These are phyloP conservation scores for Medicago arabica DNA, from an alignment of 306 rosid genomes.

Conservation along the genomic window DNA sequence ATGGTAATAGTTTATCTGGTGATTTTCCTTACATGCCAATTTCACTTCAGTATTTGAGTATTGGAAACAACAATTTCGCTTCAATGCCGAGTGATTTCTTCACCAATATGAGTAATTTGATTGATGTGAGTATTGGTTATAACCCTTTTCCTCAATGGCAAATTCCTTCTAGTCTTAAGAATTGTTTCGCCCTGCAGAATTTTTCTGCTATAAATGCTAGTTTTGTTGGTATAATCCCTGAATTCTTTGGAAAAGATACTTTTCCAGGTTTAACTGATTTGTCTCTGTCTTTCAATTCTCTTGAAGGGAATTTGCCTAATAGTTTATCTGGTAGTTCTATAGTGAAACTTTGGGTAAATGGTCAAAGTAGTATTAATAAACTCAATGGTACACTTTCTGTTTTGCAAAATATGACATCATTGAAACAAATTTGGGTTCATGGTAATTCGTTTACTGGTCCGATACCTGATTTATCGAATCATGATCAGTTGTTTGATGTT, in stretches of 20 bases:
- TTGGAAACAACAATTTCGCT: conserved; percentile 57
- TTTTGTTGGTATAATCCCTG: conserved; percentile 63
- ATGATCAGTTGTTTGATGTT: conserved; percentile 37
- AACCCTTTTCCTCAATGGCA: conserved; percentile 59
- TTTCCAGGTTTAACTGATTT: conserved; percentile 50
- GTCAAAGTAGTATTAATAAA: conserved; percentile 47
- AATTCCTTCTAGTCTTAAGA: conserved; percentile 55
- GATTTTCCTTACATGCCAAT: conserved; percentile 56
- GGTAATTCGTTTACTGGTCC: conserved; percentile 78
- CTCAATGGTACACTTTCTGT: conserved; percentile 76
- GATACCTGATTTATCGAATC: conserved; percentile 68
- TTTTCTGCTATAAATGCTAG: conserved; percentile 55
- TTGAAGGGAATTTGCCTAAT: conserved; percentile 67
- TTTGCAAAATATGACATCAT: conserved; percentile 60
- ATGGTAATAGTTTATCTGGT: conserved; percentile 53
- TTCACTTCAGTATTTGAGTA: conserved; percentile 43
- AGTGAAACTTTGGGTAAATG: conserved; percentile 62
- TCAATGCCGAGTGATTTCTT: conserved; percentile 68
- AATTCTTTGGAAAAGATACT: conserved; percentile 42
- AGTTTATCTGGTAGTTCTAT: conserved; percentile 57
- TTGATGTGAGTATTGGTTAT: conserved; percentile 46
- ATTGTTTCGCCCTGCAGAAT: conserved; percentile 26
- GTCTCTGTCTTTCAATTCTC: conserved; percentile 54
- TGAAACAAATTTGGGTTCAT: conserved; percentile 65
- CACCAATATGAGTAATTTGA: conserved; percentile 40